A percentile compares a stretch with the other conserved stretches of the same genome.
Conservation (phyloP, 768 basidiomycete genomes). For the Amanita molliuscula region DNA sequence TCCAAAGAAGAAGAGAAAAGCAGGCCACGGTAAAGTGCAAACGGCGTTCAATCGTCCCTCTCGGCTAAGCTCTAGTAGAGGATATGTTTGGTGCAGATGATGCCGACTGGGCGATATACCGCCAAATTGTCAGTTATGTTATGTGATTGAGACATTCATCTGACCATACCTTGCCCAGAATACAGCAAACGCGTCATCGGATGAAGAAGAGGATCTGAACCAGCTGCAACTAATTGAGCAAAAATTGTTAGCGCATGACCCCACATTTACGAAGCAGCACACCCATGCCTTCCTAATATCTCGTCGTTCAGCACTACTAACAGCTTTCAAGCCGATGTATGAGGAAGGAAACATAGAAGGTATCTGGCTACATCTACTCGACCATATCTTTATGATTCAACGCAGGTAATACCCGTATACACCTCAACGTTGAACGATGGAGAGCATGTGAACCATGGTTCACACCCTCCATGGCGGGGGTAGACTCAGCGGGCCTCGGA, state of each 20-base stretch:
- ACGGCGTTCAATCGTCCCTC: neutral
- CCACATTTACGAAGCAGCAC: slow-evolving; percentile 68
- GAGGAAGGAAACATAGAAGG: slow-evolving; percentile 67
- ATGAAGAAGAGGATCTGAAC: slow-evolving; percentile 82
- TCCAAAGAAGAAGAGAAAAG: slow-evolving; percentile 79
- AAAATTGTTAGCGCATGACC: slow-evolving; percentile 76
- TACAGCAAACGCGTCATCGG: slow-evolving; percentile 61
- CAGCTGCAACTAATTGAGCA: slow-evolving; percentile 68
- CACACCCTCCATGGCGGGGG: slow-evolving; percentile 86
- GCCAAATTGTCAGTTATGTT: slow-evolving; percentile 68
- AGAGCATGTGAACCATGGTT: slow-evolving; percentile 90
- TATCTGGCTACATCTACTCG: slow-evolving; percentile 10
- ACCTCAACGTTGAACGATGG: slow-evolving; percentile 85
- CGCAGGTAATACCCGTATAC: slow-evolving; percentile 62
- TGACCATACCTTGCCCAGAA: slow-evolving; percentile 32
- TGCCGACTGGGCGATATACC: slow-evolving; percentile 96
- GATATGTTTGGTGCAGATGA: slow-evolving; percentile 92
- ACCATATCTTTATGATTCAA: neutral
- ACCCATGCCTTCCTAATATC: slow-evolving; percentile 74
- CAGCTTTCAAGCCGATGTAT: slow-evolving; percentile 75
- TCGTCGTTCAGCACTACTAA: slow-evolving; percentile 75
- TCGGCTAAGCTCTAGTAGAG: slow-evolving; percentile 33
- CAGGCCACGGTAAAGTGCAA: slow-evolving; percentile 50
- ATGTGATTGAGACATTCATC: neutral
- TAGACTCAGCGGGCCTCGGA: slow-evolving; percentile 90